Conservation (phyloP, 2,329 filamentous ascomycete genomes). For the Beauveria sp. region DNA sequence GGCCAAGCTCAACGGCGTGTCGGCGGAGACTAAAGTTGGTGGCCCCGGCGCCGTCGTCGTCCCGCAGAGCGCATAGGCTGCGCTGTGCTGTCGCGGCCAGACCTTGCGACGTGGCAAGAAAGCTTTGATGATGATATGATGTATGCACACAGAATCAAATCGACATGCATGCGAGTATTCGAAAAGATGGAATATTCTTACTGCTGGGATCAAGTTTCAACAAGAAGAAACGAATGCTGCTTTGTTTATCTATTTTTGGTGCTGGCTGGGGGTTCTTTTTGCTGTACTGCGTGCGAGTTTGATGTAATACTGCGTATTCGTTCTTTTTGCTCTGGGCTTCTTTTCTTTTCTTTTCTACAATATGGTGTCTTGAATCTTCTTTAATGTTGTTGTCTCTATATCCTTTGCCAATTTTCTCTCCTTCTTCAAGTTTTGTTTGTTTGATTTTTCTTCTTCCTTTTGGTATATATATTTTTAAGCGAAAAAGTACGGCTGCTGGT, state of each 20-base stretch:
- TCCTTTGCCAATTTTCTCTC: not conserved
- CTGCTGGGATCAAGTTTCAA: not conserved
- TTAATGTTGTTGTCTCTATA: not conserved
- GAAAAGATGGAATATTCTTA: not conserved
- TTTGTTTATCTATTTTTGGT: not conserved
- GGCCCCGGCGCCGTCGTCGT: constrained; percentile 12
- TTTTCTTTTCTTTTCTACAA: not conserved
- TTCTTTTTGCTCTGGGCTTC: not conserved
- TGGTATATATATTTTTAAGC: not conserved
- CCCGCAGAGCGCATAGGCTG: constrained; percentile 25
- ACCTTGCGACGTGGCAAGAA: not conserved
- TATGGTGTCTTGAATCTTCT: not conserved
- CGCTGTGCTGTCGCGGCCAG: constrained; percentile 13
- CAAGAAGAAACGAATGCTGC: not conserved
- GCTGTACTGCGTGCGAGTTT: not conserved
- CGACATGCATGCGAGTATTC: not conserved
- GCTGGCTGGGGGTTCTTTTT: not conserved
- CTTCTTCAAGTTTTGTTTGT: not conserved
- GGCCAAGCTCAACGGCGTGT: constrained; percentile 7
- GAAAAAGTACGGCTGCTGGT: too few relatives aligned
- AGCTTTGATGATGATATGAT: constrained; percentile 2
- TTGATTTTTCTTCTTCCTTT: not conserved
- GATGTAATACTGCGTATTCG: not conserved
- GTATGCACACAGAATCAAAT: not conserved
- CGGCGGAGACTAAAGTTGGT: constrained; percentile 18